Conservation (phyloP, 2,329 filamentous ascomycete species). For the Teratosphaeria nubilosa region DNA sequence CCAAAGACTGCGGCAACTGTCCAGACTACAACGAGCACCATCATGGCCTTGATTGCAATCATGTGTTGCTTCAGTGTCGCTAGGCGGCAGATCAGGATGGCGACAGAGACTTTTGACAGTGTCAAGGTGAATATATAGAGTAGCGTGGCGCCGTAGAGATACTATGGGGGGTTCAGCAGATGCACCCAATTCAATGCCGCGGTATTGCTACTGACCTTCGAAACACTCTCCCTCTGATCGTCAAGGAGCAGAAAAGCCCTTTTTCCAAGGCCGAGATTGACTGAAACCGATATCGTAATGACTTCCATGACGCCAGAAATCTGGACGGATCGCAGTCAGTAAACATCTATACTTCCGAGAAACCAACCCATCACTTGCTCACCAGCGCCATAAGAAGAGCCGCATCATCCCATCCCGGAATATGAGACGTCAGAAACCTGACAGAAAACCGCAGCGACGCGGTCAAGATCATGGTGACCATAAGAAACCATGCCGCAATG, state of each 20-base stretch:
- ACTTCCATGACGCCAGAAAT: neutral
- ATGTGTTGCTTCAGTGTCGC: neutral
- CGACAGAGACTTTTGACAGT: neutral
- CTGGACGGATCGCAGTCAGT: neutral
- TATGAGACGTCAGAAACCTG: neutral
- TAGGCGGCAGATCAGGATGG: neutral
- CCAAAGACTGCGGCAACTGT: neutral
- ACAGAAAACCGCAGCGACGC: neutral
- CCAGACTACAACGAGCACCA: neutral
- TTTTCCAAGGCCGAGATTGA: neutral
- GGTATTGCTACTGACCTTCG: neutral
- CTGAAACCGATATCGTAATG: neutral
- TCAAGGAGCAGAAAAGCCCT: neutral
- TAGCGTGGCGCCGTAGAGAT: neutral
- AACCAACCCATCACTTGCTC: neutral
- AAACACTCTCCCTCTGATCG: neutral
- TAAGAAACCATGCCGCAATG: constrained; percentile 1
- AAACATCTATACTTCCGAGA: neutral
- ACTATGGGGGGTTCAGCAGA: neutral
- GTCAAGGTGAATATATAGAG: neutral
- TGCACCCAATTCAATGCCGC: too few species aligned
- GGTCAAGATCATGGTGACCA: constrained; percentile 2
- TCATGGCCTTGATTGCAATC: neutral
- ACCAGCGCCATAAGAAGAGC: neutral
- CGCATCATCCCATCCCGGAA: constrained; percentile 2